These are phyloP conservation scores for Cystobasidium sp. DNA, from an alignment of 1,284 basidiomycete genomes.

Conservation along the genomic window DNA sequence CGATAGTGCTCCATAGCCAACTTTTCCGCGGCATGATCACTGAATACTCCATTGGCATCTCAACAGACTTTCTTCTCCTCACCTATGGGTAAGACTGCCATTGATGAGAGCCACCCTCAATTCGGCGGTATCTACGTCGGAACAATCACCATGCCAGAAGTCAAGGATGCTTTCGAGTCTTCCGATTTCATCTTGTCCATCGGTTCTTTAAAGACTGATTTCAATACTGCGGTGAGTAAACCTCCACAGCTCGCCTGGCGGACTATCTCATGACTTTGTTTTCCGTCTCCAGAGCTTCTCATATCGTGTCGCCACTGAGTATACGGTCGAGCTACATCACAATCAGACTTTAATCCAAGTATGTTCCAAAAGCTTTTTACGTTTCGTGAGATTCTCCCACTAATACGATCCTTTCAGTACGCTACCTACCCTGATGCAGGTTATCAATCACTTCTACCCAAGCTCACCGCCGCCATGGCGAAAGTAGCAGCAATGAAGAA, in stretches of 20 bases:
- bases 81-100: conserved; percentile 85
- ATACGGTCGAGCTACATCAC: conserved; percentile 74
- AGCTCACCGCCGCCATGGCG: conserved; percentile 61
- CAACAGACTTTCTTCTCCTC: conserved; percentile 58
- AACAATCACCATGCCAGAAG: conserved; percentile 69
- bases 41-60: neutral
- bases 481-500: conserved; percentile 61
- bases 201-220: conserved; percentile 74
- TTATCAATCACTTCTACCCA: conserved; percentile 59
- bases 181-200: conserved; percentile 84
- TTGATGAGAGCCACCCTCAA: conserved; percentile 76
- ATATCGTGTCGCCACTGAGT: conserved; percentile 49
- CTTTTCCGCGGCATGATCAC: neutral
- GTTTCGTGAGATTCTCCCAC: too few species aligned
- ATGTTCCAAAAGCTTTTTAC: conserved; percentile 46
- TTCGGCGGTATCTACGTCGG: conserved; percentile 89
- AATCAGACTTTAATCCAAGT: conserved; percentile 67
- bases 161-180: conserved; percentile 76
- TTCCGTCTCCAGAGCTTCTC: conserved; percentile 14
- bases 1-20: conserved; percentile 57
- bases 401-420: conserved; percentile 50
- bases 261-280: conserved; percentile 1
- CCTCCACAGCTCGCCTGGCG: neutral
- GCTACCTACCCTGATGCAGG: conserved; percentile 60
- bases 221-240: conserved; percentile 71